Percentiles rank a stretch among this genome's conserved stretches.
Conservation (phyloP, 2,329 filamentous ascomycete species). For the Botryotinia convoluta region DNA sequence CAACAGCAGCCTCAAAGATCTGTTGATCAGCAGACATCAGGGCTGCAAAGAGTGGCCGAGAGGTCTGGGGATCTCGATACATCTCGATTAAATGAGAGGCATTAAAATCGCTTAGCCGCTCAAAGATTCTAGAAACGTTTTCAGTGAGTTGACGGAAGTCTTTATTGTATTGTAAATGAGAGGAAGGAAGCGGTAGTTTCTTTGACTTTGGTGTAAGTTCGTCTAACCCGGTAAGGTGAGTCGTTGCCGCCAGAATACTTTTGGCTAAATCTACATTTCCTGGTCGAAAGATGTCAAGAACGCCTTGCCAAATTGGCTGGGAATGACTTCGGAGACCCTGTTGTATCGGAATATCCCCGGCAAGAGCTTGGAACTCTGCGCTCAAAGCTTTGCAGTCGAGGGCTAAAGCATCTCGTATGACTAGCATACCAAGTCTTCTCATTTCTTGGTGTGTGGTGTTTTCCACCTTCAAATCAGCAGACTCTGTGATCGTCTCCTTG, state of each 20-base stretch:
- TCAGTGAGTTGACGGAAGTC: conserved; percentile 62
- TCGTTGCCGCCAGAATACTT: conserved; percentile 58
- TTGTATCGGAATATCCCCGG: conserved; percentile 58
- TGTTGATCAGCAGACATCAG: conserved; percentile 78
- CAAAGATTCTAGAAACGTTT: conserved; percentile 70
- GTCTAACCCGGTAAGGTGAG: conserved; percentile 72
- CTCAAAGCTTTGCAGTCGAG: conserved; percentile 70
- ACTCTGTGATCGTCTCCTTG: conserved; percentile 56
- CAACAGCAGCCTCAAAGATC: conserved; percentile 76
- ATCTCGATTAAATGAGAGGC: conserved; percentile 66
- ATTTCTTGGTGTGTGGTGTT: conserved; percentile 45
- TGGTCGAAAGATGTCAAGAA: conserved; percentile 64
- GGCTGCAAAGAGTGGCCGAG: conserved; percentile 72
- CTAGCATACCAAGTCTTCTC: conserved; percentile 55
- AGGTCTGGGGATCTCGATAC: conserved; percentile 64
- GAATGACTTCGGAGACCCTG: conserved; percentile 69
- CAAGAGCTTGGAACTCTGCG: conserved; percentile 66
- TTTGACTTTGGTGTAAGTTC: conserved; percentile 50
- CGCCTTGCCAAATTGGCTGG: conserved; percentile 73
- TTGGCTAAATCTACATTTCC: conserved; percentile 71
- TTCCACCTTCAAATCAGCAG: conserved; percentile 47
- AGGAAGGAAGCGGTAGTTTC: conserved; percentile 46
- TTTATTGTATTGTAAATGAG: conserved; percentile 72
- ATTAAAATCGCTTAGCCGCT: conserved; percentile 74
- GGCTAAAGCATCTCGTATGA: conserved; percentile 64